phyloP scores from a whole-genome alignment of 805 yeast genomes.

The Candida adriatica region DNA sequence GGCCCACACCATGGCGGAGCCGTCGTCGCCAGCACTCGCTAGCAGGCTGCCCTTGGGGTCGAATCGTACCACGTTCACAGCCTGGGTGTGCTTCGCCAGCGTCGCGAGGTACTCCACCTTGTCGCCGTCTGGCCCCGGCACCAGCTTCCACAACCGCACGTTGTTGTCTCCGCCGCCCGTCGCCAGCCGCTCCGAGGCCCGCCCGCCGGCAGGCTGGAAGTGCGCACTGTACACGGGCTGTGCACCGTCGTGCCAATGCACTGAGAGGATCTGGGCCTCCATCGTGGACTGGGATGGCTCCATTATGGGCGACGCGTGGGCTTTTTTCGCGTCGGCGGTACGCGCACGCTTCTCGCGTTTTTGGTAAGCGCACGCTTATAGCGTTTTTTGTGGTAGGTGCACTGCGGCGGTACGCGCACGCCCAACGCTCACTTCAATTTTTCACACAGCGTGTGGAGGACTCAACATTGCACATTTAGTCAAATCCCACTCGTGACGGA shows the following conservation, averaged over 20 bases:
- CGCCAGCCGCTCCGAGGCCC: constrained; percentile 45
- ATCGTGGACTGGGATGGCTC: no score
- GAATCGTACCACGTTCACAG: constrained; percentile 87
- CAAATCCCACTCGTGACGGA: constrained; percentile 34
- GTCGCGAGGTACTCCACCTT: constrained; percentile 74
- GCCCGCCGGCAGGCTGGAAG: constrained; percentile 41
- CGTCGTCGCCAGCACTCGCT: constrained; percentile 96
- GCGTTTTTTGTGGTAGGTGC: no score
- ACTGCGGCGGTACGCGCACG: no score
- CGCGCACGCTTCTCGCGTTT: no score
- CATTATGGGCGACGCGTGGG: no score
- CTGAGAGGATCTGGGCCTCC: constrained; percentile 43
- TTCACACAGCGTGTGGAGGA: no score
- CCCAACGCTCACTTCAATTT: no score
- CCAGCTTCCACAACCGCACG: constrained; percentile 39
- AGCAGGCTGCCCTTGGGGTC: constrained; percentile 60
- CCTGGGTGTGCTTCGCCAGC: constrained; percentile 83
- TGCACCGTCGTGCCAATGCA: constrained; percentile 71
- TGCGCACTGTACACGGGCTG: constrained; percentile 67
- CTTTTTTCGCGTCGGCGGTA: no score
- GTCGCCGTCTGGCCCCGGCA: constrained; percentile 24
- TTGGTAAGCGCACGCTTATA: no score
- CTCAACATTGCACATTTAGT: constrained; percentile 37
- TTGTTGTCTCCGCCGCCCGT: constrained; percentile 96
- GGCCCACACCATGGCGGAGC: constrained; percentile 78